Base-by-base conservation (phyloP, 495 filamentous ascomycete genomes). In the Trichoderma asperelloides region DNA sequence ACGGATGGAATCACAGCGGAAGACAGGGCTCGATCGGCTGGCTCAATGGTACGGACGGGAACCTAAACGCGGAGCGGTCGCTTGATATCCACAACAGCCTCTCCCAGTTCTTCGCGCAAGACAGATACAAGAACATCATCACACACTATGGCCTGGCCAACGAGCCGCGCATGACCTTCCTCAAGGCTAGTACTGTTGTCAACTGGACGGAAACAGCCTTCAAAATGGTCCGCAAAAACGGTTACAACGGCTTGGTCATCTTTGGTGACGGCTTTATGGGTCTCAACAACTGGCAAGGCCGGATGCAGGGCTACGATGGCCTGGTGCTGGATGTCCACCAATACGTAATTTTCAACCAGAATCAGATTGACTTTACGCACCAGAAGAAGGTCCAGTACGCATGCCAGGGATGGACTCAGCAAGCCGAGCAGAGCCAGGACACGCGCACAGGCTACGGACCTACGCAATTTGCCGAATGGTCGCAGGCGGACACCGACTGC, bases 401-500 rank as follows among this genome's bases (percentile, higher is more conserved):
- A 23, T 99, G 96, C 79, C 77, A 81, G 15, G 91, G 85, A 65
- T 99, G 96, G 96, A 88, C 88, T 3, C 71, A 84, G 66, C 93
- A 97, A 85, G 86, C 92, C 62, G 68, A 81, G 67, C 77, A 81
- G 63, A 89, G 88, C 75, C 87, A 91, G 77, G 82, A 88, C 76
- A 87, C 82, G 1, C 74, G 82, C 16, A 91, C 88, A 9, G 96
- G 95, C 47, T 99, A 93, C 82, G 96, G 96, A 0, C 95, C 95
- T 6, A 97, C 93, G n/a, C 87, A 98, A 65, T 91, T 94, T 74
- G 96, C 94, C 71, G 96, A 99, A 83, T 99, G 93, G 92, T 92
- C 89, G 3, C 95, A 98, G 82, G 94, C 96, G 55, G 96, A 99
- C 74, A 98, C 96, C 15, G 96, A 99, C 78, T 99, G 96, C 79